A percentile compares a stretch with the other conserved stretches of the same genome.
phyloP scores from a whole-genome alignment of 352 stramenopile genomes.

The Globisporangium lucens region DNA sequence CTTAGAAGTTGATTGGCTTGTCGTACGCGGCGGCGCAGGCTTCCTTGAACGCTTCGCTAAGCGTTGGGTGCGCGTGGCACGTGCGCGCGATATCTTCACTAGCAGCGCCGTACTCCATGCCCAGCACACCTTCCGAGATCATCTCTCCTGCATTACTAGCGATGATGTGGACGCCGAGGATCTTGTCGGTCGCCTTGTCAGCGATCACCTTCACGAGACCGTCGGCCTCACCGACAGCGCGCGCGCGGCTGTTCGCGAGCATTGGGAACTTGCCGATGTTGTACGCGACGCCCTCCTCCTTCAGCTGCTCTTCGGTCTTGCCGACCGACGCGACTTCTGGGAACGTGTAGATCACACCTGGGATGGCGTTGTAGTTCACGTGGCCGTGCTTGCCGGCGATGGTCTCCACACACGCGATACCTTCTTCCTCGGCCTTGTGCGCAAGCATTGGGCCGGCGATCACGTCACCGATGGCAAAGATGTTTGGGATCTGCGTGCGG shows the following conservation, averaged over 20 bases:
- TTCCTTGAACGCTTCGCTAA: conserved; percentile 99
- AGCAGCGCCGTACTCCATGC: conserved; percentile 98
- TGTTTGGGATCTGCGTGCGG: conserved; percentile 89
- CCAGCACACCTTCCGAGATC: conserved; percentile 98
- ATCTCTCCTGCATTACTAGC: conserved; percentile 98
- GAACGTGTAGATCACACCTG: conserved; percentile 98
- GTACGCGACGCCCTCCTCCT: conserved; percentile 93
- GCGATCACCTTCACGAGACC: conserved; percentile 98
- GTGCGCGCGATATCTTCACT: conserved; percentile 99
- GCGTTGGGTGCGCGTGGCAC: conserved; percentile 97
- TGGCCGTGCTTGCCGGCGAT: conserved; percentile 97
- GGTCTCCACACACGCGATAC: conserved; percentile 96
- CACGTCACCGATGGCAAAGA: conserved; percentile 98
- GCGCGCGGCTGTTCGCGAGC: conserved; percentile 95
- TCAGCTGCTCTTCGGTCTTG: conserved; percentile 98
- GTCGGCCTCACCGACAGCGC: conserved; percentile 92
- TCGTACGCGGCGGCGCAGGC: conserved; percentile 97
- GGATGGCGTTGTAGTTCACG: conserved; percentile 99
- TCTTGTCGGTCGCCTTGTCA: conserved; percentile 97
- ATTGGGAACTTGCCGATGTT: conserved; percentile 99
- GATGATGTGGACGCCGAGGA: conserved; percentile 99
- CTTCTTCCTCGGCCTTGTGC: conserved; percentile 99
- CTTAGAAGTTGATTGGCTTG: conserved; percentile 99
- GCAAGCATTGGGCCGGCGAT: conserved; percentile 99
- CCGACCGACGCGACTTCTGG: conserved; percentile 95